Conservation (phyloP, 1,139 yeast genomes). For the Saccharomyces uvarum region DNA sequence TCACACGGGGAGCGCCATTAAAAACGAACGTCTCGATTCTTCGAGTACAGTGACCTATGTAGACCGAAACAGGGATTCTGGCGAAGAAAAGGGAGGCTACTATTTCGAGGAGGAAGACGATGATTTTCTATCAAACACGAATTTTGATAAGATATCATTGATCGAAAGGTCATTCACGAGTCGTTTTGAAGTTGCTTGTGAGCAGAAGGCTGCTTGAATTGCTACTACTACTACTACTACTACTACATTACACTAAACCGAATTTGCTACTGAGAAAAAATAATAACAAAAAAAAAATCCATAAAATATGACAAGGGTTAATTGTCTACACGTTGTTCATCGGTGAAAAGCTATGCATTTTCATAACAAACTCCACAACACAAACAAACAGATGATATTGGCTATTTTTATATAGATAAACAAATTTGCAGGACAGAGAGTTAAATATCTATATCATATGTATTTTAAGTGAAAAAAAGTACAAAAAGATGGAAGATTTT, state of each 20-base stretch:
- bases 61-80: not conserved
- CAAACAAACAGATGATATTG: not conserved
- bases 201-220: not conserved
- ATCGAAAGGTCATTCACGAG: not conserved
- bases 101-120: constrained; percentile 9
- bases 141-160: not conserved
- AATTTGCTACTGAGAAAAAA: not conserved
- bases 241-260: too few relatives aligned
- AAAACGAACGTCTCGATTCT: not conserved
- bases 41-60: not conserved
- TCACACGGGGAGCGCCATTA: not conserved
- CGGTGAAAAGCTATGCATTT: not conserved
- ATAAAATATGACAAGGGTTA: not conserved
- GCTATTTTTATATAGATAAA: not conserved
- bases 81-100: not conserved
- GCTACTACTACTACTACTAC: not conserved
- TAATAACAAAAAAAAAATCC: not conserved
- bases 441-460: not conserved
- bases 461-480: not conserved
- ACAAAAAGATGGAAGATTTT: not conserved
- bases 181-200: not conserved
- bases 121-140: constrained; percentile 11
- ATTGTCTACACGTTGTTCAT: not conserved
- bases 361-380: not conserved
- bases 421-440: not conserved